Base-by-base conservation (phyloP, 1,284 basidiomycete genomes). In the Sporisorium iseilematis-ciliati region DNA sequence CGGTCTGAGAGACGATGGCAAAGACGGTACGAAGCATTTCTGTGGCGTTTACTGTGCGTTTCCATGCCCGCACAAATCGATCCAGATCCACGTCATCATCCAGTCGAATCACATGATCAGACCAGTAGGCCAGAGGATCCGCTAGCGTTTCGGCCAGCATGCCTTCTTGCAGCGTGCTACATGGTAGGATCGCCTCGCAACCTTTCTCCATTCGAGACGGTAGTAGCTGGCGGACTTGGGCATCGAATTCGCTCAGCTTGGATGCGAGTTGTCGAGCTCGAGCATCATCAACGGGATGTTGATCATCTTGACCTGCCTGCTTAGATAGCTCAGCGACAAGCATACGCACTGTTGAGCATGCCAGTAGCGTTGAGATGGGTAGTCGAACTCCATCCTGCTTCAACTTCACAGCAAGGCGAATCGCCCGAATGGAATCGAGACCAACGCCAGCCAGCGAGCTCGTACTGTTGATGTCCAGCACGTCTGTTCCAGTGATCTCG, bases 331-430 rank as follows among this genome's bases (percentile, higher is more conserved):
- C 38, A 2, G 25, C 12, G 46, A 49, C 56, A 29, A 58, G 57
- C 33, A 38, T 58, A 18, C 38, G 18, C 10, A 58, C 48, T 7
- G 48, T 58, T 7, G 45, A 51, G 48, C 57, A 41, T 16, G 38
- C 38, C 7, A 58, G 38, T 25, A 58, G 25, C 3, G 20, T 52
- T 25, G 52, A 49, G 23, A 62, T 56, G 8, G 25, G 38, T 1
- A 62, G 16, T 10, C 11, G 20, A 14, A 56, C 7, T 8, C 60
- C 60, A 20, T 31, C 16, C 38, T 62, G 60, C 53, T 62, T 49
- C 26, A 64, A 49, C 55, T 64, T 64, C 23, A 33, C 62, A 21
- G 62, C 54, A 23, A 64, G 50, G 16, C 62, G 62, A 23, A 64
- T 57, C 25, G 26, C 14, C 21, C 55, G 54, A 21, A 64, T 64